Evolutionary conservation across 306 rosid genomes (phyloP), one percentile per base, ranked within the genome.

Genomic region (Abrus precatorius): DNA sequence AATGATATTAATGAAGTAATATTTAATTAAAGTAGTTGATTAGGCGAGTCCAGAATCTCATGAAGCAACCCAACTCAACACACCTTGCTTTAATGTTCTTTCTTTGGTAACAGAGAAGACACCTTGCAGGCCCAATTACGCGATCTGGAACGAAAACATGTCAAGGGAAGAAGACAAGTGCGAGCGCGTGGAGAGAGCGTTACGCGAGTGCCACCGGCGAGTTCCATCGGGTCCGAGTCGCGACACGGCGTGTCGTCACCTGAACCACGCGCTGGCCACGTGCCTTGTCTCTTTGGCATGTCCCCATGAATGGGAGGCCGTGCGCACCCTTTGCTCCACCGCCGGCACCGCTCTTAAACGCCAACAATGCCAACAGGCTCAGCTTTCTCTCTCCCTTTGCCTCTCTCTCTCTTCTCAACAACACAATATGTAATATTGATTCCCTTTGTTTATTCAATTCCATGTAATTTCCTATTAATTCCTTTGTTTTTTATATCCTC

Each of bases 321-420:
- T 88, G 38, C 91, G 83, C 6, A 40, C 43, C 3, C 89, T 88
- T 41, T 88, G 94, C 64, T 87, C 89, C 40, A 90, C 88, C 64
- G 82, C 80, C 2, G 94, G 92, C 20, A 90, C 92, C 50, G 79
- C 86, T 32, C 91, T 85, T 12, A 90, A 90, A 71, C 92, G 94
- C 50, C 76, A 72, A 7, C 94, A 90, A 56, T 90, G 94, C 84
- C 89, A 90, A 57, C 91, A 81, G 82, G 94, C 94, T 61, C 87
- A 88, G 69, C 72, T 86, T 52, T 85, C 89, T 69, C 92, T 90
- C 80, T 81, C 91, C 47, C 57, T 80, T 7, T 90, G 94, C 56
- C 88, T 90, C 76, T 86, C 85, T 32, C 88, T 90, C 76, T 86
- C 85, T 32, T 85, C 89, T 81, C 82, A 75, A 62, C 83, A 87